Evolutionary conservation across 768 basidiomycete species (phyloP), one percentile per base, ranked within the genome.

Genomic region (Podaxis mareebaensis): DNA sequence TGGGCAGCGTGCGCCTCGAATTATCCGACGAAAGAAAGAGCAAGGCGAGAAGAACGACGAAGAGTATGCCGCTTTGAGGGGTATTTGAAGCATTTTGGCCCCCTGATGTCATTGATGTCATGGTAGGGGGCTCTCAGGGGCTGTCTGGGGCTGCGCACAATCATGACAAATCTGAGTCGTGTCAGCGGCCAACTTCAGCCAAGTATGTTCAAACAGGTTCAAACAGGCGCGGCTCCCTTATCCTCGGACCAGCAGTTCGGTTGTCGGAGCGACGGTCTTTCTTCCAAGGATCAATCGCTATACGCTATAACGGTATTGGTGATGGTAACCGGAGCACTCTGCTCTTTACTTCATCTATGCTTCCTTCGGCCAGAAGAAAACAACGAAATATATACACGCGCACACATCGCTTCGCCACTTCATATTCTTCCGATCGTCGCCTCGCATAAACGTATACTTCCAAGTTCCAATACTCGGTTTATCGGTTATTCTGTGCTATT

Each of bases 161-260:
- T 10, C 33, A 33, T 10, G 33, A 33, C 33, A 33, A 33, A 33
- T 33, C 33, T 33, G 33, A n/a, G 42, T 5, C n/a, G 15, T 44
- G 42, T 44, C 33, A 33, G 8, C 10, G 3, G 33, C 33, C 8
- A 33, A 33, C 30, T 10, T 33, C 30, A 33, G 30, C 30, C 8
- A 10, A 33, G 30, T 8, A 10, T 7, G 17, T 3, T 17, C 40
- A 33, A 53, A 33, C 15, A 53, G 6, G 6, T 20, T 13, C 26
- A 52, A 52, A 52, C 13, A 53, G n/a, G 17, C 11, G 49, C 12
- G 24, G 12, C 36, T 39, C 5, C 11, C 17, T 53, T 26, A 56
- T 42, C 54, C 54, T 56, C 54, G 54, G 54, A 56, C 54, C 54
- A 56, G n/a, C n/a, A 39, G 26, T 56, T 33, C 54, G 36, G 36